Base-by-base conservation (phyloP, 2,329 filamentous ascomycete species). In the Curvularia verruculosa region DNA sequence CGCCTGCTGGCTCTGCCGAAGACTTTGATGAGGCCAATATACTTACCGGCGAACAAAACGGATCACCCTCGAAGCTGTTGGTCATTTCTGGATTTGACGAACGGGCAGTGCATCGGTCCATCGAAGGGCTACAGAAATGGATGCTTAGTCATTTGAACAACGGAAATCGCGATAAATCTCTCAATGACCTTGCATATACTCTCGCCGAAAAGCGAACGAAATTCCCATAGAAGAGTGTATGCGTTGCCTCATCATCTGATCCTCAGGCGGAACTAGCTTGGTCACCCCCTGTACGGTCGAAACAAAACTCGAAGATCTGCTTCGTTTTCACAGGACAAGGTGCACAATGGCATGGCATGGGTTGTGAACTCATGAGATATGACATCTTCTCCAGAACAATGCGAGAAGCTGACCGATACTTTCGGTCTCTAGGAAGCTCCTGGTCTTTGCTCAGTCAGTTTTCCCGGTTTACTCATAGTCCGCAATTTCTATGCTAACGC, bases 281-380 rank as follows among this genome's bases (percentile, higher is more conserved):
- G 56, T 50, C 49, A 31, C 9, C 28, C 13, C 59, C 59, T 10
- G 23, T 29, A 7, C 46, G 53, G 31, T 10, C 26, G 5, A 53
- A 47, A 31, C 52, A 39, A 5, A 21, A 47, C 1, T 10, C 24
- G 3, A 37, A 45, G 0, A 1, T 60, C 1, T 55, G 60, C 37
- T 63, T 60, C 26, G 62, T 72, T 1, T 75, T 73, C 59, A 75
- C 69, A 1, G 72, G 72, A 1, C 71, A 75, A 58, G 71, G 72
- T 9, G 71, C 71, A 2, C 69, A 73, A 37, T 74, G 64, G 60
- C 10, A 43, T 39, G 53, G 53, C 0, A 73, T 73, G 70, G 70
- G 67, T 9, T 43, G 51, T 3, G 61, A 69, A 28, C 49, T 72
- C n/a, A 44, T 65, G 31, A 24, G 15, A 10, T 66, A 61, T 23